Base-by-base conservation (phyloP, 345 rosid genomes). In the Hibiscus syriacus region DNA sequence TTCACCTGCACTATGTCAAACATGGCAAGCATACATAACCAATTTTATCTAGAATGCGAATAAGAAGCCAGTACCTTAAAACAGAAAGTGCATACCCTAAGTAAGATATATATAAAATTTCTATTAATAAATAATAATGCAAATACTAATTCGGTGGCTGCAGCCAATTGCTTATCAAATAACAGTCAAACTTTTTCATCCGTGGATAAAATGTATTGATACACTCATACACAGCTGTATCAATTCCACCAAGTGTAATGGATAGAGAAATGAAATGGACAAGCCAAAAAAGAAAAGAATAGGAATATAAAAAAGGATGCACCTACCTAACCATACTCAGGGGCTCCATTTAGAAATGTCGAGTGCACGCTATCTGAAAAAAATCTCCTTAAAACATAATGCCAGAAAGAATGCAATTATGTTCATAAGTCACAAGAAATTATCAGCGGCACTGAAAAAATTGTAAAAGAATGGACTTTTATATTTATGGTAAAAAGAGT, bases 281-380 rank as follows among this genome's bases (percentile, higher is more conserved):
- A 66, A 48, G 34, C 48, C 49, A 61, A 38, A 56, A 48, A 14
- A 17, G 41, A 39, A 11, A 62, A 46, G 17, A 36, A 43, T 14
- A 8, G 12, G 41, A 41, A 68, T 10, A 11, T 12, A 64, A 48
- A 69, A 26, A 56, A 26, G 53, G 56, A 38, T 48, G 20, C 17
- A 62, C 78, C 64, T 77, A 92, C 98, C 92, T 79, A 69, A 89
- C 77, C 81, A 93, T 79, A 76, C 92, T 89, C 52, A 85, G 65
- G 50, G 96, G 87, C 79, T 87, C 96, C 73, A 71, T 39, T 58
- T 83, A 82, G 75, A 94, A 91, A 76, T 94, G 97, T 56, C 86
- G 92, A 72, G 74, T 84, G 76, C 97, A 94, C 36, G 97, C 96
- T 71, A 89, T 83, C 99, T 94, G 90, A 64, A 76, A 81, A n/a